Percentiles rank a stretch among this genome's conserved stretches.
Conservation (phyloP, 23 red algal species). For the Gracilaria gracilis region DNA sequence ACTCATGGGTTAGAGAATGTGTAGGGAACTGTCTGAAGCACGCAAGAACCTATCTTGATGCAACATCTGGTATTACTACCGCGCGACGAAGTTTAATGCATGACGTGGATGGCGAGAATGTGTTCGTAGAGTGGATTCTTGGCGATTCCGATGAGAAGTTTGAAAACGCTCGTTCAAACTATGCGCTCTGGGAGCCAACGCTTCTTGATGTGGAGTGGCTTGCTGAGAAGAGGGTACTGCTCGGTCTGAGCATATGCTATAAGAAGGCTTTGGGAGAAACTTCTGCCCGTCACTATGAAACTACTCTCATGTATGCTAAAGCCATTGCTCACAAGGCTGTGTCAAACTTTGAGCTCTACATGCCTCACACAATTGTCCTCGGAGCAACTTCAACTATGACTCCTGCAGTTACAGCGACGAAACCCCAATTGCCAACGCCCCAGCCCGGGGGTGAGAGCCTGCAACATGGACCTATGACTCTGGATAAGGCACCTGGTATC, state of each 20-base stretch:
- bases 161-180: conserved; percentile 59
- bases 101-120: conserved; percentile 60
- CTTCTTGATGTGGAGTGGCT: conserved; percentile 55
- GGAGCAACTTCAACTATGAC: background rate
- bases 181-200: conserved; percentile 53
- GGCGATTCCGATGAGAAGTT: conserved; percentile 23
- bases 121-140: conserved; percentile 48
- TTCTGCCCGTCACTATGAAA: conserved; percentile 35
- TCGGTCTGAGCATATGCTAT: conserved; percentile 45
- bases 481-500: background rate
- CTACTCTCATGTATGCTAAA: conserved; percentile 66
- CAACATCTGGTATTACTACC: conserved; percentile 44
- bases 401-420: background rate
- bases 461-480: background rate
- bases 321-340: conserved; percentile 65
- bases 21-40: conserved; percentile 48
- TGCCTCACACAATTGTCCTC: conserved; percentile 33
- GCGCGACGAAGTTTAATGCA: conserved; percentile 41
- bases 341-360: conserved; percentile 40
- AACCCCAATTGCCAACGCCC: background rate
- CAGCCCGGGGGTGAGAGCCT: background rate
- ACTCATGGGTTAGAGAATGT: conserved; percentile 51
- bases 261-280: conserved; percentile 40
- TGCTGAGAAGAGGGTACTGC: conserved; percentile 61
- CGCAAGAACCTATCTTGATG: conserved; percentile 43